Evolutionary conservation across 1,284 basidiomycete species (phyloP), one percentile per base, ranked within the genome.

Genomic region (Anthracocystis panici-leucophaei): DNA sequence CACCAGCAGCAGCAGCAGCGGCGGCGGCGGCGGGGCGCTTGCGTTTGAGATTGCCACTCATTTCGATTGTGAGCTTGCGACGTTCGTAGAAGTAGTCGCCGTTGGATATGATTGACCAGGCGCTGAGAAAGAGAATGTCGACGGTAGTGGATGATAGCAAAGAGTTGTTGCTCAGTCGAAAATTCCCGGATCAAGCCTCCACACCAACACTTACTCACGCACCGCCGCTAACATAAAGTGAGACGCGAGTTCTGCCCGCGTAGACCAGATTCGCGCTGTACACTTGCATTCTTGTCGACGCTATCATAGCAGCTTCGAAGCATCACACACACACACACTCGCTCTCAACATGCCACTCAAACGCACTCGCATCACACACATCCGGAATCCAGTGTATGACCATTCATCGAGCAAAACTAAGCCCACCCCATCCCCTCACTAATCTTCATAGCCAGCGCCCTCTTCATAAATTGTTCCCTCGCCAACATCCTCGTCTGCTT

Each of bases 401-500:
- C 10, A 38, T 14, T 14, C 29, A n/a, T 44, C 50, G 46, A 27
- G 27, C 27, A 27, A 27, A 27, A 27, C 25, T 41, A 23, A 9
- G 55, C 42, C 80, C 81, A 84, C 5, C 79, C 75, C 71, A 80
- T 75, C 11, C 78, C 81, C 7, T 79, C 68, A 31, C 50, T 60
- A 27, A 84, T 83, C 71, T 82, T 83, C 42, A 64, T 69, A 8
- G 78, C 79, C 61, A 85, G 58, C 3, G 82, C 83, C 16, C 83
- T 50, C 51, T 73, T 68, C 68, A 85, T 75, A 57, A 85, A 84
- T 57, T 85, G 83, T 42, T 85, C 83, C 16, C 82, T 64, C 2
- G 81, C 80, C 29, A 85, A 62, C 67, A 80, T 60, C 41, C 83
- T 77, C 6, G 78, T 80, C 63, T 83, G 82, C 74, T 84, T 84